A percentile compares a stretch with the other conserved stretches of the same genome.
Evolutionary conservation across 768 basidiomycete genomes (phyloP).

Genomic region (Termitomyces sp.): DNA sequence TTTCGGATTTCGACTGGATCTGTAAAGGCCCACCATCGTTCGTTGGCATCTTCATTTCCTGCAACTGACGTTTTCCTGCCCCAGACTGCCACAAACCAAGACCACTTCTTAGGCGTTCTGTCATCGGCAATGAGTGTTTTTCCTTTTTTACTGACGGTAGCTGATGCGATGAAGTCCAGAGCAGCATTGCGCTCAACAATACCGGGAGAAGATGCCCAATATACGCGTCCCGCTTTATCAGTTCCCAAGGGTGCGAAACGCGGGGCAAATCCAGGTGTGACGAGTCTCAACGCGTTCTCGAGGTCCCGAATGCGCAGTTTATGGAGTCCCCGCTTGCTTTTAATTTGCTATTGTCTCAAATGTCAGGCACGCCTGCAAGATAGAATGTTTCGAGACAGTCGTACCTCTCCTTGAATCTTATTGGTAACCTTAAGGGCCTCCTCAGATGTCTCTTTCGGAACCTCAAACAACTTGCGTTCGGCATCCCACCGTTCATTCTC

Average conservation of each 20-base stretch:
- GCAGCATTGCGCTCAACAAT: slow-evolving; percentile 50
- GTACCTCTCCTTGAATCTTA: slow-evolving; percentile 8
- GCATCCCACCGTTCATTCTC: slow-evolving; percentile 58
- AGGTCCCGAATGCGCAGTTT: slow-evolving; percentile 42
- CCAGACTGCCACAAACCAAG: slow-evolving; percentile 75
- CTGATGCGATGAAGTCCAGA: slow-evolving; percentile 27
- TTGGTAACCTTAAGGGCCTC: slow-evolving; percentile 16
- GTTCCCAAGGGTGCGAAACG: slow-evolving; percentile 63
- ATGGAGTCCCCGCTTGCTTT: slow-evolving; percentile 39
- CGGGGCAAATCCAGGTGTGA: slow-evolving; percentile 35
- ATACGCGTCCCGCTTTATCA: slow-evolving; percentile 61
- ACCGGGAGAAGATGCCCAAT: slow-evolving; percentile 63
- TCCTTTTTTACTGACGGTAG: slow-evolving; percentile 24
- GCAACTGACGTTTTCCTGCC: slow-evolving; percentile 42
- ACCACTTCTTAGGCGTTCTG: slow-evolving; percentile 53
- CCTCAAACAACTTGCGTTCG: slow-evolving; percentile 28
- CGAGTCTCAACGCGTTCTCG: slow-evolving; percentile 51
- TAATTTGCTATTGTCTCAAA: slow-evolving; percentile 33
- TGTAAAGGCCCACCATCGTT: slow-evolving; percentile 77
- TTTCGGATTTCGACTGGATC: slow-evolving; percentile 58
- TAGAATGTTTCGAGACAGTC: neutral
- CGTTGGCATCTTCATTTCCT: slow-evolving; percentile 18
- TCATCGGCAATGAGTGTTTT: slow-evolving; percentile 36
- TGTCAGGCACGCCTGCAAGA: neutral
- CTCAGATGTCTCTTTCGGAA: slow-evolving; percentile 6